A percentile compares a stretch with the other conserved stretches of the same genome.
phyloP scores from a whole-genome alignment of 257 asterid species.

The Solanum piurae region DNA sequence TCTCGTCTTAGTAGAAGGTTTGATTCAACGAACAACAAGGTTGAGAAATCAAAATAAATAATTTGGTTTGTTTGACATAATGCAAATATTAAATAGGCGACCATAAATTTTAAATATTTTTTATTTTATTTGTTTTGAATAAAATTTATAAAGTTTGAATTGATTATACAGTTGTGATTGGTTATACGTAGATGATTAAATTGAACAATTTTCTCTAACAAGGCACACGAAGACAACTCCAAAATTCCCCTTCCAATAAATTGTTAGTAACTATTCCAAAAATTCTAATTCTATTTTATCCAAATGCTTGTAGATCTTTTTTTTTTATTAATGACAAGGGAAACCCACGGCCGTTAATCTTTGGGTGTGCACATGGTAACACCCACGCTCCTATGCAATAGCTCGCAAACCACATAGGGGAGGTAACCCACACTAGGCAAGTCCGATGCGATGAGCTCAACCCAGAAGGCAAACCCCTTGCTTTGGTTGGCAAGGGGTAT shows the following conservation, averaged over 20 bases:
- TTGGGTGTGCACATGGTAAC: rapidly evolving
- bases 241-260: not conserved
- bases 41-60: too few relatives aligned
- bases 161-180: not conserved
- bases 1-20: too few relatives aligned
- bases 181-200: not conserved
- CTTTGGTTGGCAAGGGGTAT: not conserved
- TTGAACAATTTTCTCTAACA: not conserved
- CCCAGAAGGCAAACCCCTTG: rapidly evolving
- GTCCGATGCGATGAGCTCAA: not conserved
- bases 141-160: not conserved
- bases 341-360: rapidly evolving
- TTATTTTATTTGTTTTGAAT: not conserved
- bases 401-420: rapidly evolving
- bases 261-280: not conserved
- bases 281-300: not conserved
- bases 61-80: not conserved
- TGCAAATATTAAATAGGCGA: not conserved
- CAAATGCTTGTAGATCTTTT: not conserved
- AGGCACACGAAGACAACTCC: not conserved
- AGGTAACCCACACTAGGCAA: not conserved
- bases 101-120: not conserved
- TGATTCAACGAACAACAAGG: not conserved
- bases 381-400: rapidly evolving
- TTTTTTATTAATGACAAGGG: rapidly evolving